Evolutionary conservation across 163 green algal species (phyloP), one percentile per base, ranked within the genome.

Genomic region (Smithsoniella earleae): DNA sequence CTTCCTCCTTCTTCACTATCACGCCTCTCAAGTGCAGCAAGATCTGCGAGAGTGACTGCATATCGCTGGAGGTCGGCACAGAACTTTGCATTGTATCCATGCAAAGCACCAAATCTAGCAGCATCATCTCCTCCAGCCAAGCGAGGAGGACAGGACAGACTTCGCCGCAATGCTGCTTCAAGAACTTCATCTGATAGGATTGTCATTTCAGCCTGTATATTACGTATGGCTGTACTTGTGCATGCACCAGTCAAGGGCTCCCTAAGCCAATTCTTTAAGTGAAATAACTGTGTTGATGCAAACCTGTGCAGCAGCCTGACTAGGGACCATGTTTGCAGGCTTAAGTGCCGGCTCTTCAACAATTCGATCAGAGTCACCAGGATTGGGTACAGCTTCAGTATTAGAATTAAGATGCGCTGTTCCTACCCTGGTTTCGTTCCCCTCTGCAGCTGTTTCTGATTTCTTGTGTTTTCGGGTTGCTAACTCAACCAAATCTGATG

Each of bases 31-130:
- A 69, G 58, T 36, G 58, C 58, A 40, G 58, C 58, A 5, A 69
- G 25, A 38, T 69, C 58, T 4, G 58, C 6, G 8, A 69, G 58
- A 18, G 58, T 69, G 18, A 69, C 58, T 3, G 58, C 58, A 1
- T 69, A 69, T 38, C 58, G 20, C 58, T 69, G 58, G 18, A 69
- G 58, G 58, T 69, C 58, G 3, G 16, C 27, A 31, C 58, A 69
- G 25, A 69, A 69, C 16, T 69, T 69, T 16, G 58, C 6, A 13
- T 69, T 69, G 58, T 69, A 69, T 30, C 58, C 58, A 31, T 69
- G 31, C 22, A 31, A 8, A 13, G 58, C 58, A 34, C 58, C 58
- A 69, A 69, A 69, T 30, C 58, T 30, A 3, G 58, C 58, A 22
- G 58, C 58, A 40, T 69, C 58, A 13, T 69, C 58, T 3, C 58